Evolutionary conservation across 2,329 filamentous ascomycete species (phyloP).

Genomic region (Fusarium foetens): DNA sequence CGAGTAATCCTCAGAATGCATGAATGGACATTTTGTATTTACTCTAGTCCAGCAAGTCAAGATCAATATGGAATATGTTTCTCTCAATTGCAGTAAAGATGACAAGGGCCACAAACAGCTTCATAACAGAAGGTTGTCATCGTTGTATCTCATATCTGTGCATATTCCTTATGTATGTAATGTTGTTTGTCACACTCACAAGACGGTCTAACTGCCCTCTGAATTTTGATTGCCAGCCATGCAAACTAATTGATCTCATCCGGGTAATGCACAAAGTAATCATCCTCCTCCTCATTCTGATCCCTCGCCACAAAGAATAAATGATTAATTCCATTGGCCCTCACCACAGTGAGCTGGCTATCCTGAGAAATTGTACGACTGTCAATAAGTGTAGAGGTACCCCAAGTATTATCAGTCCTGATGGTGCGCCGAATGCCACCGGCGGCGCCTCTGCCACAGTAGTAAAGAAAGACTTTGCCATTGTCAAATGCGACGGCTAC

Average conservation of each 20-base stretch:
- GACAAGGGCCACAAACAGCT: rapidly evolving
- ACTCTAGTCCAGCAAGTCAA: background rate
- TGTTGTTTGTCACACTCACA: rapidly evolving
- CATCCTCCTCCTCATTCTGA: background rate
- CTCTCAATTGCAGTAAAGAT: rapidly evolving
- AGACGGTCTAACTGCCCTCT: background rate
- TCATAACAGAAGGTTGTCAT: background rate
- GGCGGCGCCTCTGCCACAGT: background rate
- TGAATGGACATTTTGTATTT: background rate
- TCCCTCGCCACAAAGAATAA: background rate
- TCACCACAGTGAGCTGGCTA: background rate
- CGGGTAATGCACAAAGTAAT: background rate
- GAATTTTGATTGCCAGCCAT: rapidly evolving
- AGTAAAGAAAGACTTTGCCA: background rate
- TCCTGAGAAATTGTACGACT: background rate
- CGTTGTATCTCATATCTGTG: background rate
- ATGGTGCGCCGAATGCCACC: background rate
- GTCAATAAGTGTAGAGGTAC: rapidly evolving
- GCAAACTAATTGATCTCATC: background rate
- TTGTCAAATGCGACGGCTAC: background rate
- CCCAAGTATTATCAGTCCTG: background rate
- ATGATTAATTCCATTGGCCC: background rate
- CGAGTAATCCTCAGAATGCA: background rate
- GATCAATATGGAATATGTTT: background rate
- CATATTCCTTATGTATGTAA: too few species aligned